Conservation (phyloP, 345 rosid species). For the Trapa bicornis region DNA sequence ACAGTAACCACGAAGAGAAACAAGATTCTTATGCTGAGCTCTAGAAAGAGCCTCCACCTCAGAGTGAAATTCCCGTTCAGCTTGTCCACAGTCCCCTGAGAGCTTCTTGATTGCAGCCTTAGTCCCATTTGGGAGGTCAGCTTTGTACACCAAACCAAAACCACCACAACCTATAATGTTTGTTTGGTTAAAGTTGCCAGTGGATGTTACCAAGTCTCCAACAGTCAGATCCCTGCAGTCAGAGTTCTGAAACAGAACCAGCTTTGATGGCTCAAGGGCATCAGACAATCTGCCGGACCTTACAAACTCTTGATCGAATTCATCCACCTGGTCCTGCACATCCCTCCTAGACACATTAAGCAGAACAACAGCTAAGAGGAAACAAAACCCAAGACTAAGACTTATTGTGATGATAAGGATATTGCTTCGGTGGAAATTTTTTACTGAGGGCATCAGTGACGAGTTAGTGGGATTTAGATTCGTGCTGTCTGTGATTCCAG, state of each 20-base stretch:
- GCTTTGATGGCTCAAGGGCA: conserved; percentile 45
- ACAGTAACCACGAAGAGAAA: conserved; percentile 90
- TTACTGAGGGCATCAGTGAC: conserved; percentile 18
- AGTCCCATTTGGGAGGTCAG: conserved; percentile 53
- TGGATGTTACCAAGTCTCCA: conserved; percentile 63
- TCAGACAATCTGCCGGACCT: conserved; percentile 35
- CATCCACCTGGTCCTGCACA: conserved; percentile 28
- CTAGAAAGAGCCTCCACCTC: conserved; percentile 93
- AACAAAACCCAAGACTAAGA: conserved; percentile 44
- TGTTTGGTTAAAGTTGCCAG: conserved; percentile 79
- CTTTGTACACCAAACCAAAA: conserved; percentile 89
- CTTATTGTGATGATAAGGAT: conserved; percentile 51
- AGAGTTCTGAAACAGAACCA: conserved; percentile 69
- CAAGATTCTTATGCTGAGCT: conserved; percentile 90
- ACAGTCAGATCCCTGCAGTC: conserved; percentile 61
- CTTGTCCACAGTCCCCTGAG: conserved; percentile 90
- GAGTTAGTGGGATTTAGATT: conserved; percentile 24
- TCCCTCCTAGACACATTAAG: conserved; percentile 49
- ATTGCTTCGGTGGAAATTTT: conserved; percentile 42
- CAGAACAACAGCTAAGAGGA: conserved; percentile 41
- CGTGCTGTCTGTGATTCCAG: conserved; percentile 10
- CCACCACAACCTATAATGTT: conserved; percentile 97
- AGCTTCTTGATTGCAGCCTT: conserved; percentile 87
- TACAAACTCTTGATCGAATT: conserved; percentile 42
- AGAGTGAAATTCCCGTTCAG: conserved; percentile 90